Evolutionary conservation across 352 stramenopile genomes (phyloP), one percentile per base, ranked within the genome.

Genomic region (Plasmopara viticola): DNA sequence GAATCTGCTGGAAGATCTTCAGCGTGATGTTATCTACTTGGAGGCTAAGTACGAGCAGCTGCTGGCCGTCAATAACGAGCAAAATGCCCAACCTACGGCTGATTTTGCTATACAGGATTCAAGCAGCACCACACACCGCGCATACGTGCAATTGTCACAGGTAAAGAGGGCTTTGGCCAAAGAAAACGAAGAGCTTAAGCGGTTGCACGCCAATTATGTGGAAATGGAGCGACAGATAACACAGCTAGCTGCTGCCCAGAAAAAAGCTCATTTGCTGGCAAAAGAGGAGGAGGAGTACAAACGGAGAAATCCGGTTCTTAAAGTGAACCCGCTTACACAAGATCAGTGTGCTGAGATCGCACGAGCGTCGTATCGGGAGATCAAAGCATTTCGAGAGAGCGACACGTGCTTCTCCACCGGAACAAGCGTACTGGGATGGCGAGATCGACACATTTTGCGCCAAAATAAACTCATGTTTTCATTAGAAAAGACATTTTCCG

Each of bases 371-470:
- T 83, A 81, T 45, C 20, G 56, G 10, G 64, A 78, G 51, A 76
- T 87, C 40, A 67, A 68, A 35, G 50, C 54, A 12, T 89, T 87
- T 53, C 73, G 74, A 10, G 62, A 72, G 51, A 82, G 61, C 48
- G 62, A 79, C 8, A 65, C 67, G 6, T 66, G 67, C 28, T 70
- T 70, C 46, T 79, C 74, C 1, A 86, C 75, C 0, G 78, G 75
- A 9, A 74, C 65, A 20, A 83, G 64, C 30, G 64, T 89, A 17
- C 64, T 89, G 38, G 78, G 78, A n/a, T 89, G 78, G 78, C 62
- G 69, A 44, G 78, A 89, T 41, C 69, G 62, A 7, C 78, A 84
- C 52, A 55, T 66, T 18, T 51, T 83, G 25, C 60, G 48, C 42
- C 53, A 63, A 9, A 68, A 86, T 48, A 72, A 76, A 34, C 68